Evolutionary conservation across 345 rosid species (phyloP), one percentile per base, ranked within the genome.

Genomic region (Eutrema yunnanense): DNA sequence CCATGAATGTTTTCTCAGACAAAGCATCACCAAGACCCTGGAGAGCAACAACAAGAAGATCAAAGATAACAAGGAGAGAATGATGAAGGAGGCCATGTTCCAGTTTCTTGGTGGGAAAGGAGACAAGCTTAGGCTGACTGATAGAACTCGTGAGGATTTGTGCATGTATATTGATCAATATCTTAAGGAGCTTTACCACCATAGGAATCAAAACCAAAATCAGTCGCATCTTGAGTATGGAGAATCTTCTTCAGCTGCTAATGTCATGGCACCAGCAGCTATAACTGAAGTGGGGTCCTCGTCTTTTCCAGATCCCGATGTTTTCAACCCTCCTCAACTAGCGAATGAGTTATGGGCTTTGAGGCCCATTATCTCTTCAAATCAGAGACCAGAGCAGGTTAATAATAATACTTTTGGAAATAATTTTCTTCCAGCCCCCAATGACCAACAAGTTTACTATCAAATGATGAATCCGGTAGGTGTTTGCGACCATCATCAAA

Each of bases 1-100:
- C 51, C 85, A 79, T 13, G 79, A 77, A 69, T 30, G 54, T 5
- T 82, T 73, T 61, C 73, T 82, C 36, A 14, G 11, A n/a, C 63
- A 73, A 36, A 66, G 22, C 81, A 73, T 82, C 40, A 5, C 12
- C 0, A 82, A 71, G 13, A 6, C 53, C 4, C 27, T 22, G 37
- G 69, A 65, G 6, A 56, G 8, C 4, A 69, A n/a, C 43, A 55
- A 12, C 4, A 79, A 43, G 22, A 72, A 55, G 61, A 42, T 27
- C 38, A 73, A 50, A 8, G 79, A 76, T 0, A 79, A 77, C 37
- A 2, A 0, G 13, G 73, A 77, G 38, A 65, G 3, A n/a, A 57
- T 22, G 8, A 8, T 72, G 78, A 53, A 38, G 2, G 77, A 78
- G 46, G 10, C 34, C 22, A 60, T 78, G 77, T 60, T 53, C 52